Conservation (phyloP, 2,329 filamentous ascomycete species). For the Scedosporium boydii region DNA sequence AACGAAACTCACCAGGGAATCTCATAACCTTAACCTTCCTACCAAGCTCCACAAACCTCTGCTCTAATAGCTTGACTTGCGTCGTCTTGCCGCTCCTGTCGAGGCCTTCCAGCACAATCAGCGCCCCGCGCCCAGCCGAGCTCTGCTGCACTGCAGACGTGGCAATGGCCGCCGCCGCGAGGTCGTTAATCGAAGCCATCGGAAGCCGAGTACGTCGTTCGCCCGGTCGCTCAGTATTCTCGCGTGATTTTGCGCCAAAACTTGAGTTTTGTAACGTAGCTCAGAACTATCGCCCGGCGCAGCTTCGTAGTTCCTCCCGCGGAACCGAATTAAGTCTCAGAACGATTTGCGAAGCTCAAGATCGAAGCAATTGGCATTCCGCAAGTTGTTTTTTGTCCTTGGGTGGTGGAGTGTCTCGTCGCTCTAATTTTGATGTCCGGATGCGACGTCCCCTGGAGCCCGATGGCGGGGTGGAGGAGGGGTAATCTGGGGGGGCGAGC, state of each 20-base stretch:
- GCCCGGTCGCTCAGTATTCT: background rate
- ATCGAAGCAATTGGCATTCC: background rate
- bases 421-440: background rate
- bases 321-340: background rate
- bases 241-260: background rate
- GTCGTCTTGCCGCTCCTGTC: conserved; percentile 90
- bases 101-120: conserved; percentile 80
- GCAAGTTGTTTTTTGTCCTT: background rate
- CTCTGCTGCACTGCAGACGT: conserved; percentile 19
- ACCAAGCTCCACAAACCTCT: conserved; percentile 39
- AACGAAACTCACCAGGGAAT: conserved; percentile 41
- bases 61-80: conserved; percentile 63
- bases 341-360: background rate
- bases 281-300: too few relatives aligned
- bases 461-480: background rate
- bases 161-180: conserved; percentile 37
- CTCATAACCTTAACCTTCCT: conserved; percentile 42
- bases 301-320: background rate
- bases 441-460: background rate
- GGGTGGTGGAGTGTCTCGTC: background rate
- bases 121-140: conserved; percentile 46
- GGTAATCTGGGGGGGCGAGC: background rate
- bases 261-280: background rate
- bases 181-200: conserved; percentile 40
- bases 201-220: background rate